Evolutionary conservation across 352 stramenopile species (phyloP), one percentile per base, ranked within the genome.

Genomic region (Phytopythium sindhum): DNA sequence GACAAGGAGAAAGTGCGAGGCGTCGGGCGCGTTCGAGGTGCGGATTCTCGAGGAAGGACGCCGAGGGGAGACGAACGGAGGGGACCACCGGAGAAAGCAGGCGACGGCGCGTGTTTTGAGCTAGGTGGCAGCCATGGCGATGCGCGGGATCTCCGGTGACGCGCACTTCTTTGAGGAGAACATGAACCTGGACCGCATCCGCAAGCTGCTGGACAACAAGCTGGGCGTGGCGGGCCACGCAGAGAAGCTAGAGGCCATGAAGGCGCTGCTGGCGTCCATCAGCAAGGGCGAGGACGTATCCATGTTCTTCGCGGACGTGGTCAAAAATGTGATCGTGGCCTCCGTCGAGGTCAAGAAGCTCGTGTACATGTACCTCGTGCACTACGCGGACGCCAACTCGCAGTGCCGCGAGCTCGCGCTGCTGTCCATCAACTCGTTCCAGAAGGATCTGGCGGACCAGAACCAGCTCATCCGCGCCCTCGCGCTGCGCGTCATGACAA

Each of bases 361-460:
- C 80, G 97, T 99, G 26, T 99, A 99, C 80, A 99, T 99, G 80
- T 99, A 99, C 75, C 81, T 99, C 17, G 95, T 98, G n/a, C 96
- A 99, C 76, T 99, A 99, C 75, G 94, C 96, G 6, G 96, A 99
- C 79, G 81, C 84, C 56, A 97, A 98, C 71, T 80, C 87, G 29
- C 90, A 95, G 60, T 99, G 97, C 70, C 84, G 97, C 19, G 97
- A 99, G 74, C 77, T 99, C 23, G 96, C 96, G 52, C 73, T 99
- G 37, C 80, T 99, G 15, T 97, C 83, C 52, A 99, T 99, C 74
- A 99, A 99, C 78, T 95, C 86, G 53, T 99, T 99, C 84, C 97
- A 99, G 74, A 98, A 98, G 42, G 97, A 99, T 69, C 73, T 99
- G 26, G 93, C 95, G 8, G 95, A 98, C 77, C 68, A 73, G 31